These are phyloP conservation scores for Fomitopsis schrenkii DNA, from an alignment of 1,284 basidiomycete genomes.

Conservation along the genomic window DNA sequence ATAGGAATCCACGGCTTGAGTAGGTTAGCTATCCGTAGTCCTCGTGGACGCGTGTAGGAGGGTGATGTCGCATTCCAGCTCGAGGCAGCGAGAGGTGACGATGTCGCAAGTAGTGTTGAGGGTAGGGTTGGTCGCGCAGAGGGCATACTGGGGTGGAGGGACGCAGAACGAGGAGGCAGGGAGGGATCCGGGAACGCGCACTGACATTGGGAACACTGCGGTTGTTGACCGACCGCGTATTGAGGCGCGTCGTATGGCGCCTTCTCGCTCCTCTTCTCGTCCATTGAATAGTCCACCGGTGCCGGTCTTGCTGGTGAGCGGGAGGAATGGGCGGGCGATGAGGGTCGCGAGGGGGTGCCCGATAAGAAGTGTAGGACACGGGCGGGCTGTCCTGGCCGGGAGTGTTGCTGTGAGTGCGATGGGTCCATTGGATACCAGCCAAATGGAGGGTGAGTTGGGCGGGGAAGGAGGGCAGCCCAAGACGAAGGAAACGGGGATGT, in stretches of 20 bases:
- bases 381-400: conserved; percentile 22
- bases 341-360: background rate
- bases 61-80: conserved; percentile 27
- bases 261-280: conserved; percentile 19
- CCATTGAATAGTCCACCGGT: conserved; percentile 4
- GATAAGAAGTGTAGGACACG: conserved; percentile 9
- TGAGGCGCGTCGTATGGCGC: conserved; percentile 6
- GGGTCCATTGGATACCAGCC: conserved; percentile 32
- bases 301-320: conserved; percentile 11
- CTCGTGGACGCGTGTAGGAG: conserved; percentile 43
- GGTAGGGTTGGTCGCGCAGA: conserved; percentile 15
- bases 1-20: conserved; percentile 71
- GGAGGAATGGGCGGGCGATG: conserved; percentile 15
- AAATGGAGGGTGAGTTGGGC: conserved; percentile 10
- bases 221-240: background rate
- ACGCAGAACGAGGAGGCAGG: conserved; percentile 18
- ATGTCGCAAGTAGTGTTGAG: conserved; percentile 13
- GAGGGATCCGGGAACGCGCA: conserved; percentile 9
- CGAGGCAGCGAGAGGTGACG: conserved; percentile 23
- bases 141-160: conserved; percentile 11
- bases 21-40: conserved; percentile 49
- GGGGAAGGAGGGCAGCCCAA: background rate
- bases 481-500: background rate
- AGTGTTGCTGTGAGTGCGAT: conserved; percentile 13
- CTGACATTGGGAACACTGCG: conserved; percentile 1